phyloP scores from a whole-genome alignment of 148 eudicot genomes.

The Rheum nobile region DNA sequence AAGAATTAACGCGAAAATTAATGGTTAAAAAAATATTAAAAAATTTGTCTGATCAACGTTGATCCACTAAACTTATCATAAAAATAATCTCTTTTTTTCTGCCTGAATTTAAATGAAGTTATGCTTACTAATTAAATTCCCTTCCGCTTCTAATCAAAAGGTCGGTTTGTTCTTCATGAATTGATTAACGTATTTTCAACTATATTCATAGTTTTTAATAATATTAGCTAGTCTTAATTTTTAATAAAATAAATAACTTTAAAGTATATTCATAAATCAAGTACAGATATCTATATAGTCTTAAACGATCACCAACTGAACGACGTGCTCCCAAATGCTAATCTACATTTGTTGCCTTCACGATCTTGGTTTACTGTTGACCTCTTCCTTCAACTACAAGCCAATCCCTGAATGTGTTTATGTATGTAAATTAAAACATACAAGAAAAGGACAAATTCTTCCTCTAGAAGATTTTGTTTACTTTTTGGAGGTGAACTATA shows the following conservation, averaged over 20 bases:
- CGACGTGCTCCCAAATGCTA: conserved; percentile 6
- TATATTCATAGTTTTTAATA: not conserved
- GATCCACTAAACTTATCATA: no score
- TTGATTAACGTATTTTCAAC: not conserved
- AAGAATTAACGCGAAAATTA: no score
- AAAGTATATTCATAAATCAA: not conserved
- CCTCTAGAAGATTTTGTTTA: not conserved
- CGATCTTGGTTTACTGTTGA: conserved; percentile 2
- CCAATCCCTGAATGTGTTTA: not conserved
- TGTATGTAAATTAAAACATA: not conserved
- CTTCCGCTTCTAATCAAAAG: not conserved
- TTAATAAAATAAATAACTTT: not conserved
- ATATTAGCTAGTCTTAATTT: not conserved
- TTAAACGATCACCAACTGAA: not conserved
- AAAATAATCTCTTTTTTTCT: no score
- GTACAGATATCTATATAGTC: not conserved
- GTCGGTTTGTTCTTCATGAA: not conserved
- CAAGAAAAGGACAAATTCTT: not conserved
- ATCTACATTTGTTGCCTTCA: conserved; percentile 4
- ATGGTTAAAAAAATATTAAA: no score
- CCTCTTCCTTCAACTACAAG: not conserved
- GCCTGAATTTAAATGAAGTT: no score
- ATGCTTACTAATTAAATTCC: no score
- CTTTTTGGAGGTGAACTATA: not conserved
- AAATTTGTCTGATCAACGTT: no score